phyloP scores from a whole-genome alignment of 108 stramenopile species.

The Parietichytrium sp. region DNA sequence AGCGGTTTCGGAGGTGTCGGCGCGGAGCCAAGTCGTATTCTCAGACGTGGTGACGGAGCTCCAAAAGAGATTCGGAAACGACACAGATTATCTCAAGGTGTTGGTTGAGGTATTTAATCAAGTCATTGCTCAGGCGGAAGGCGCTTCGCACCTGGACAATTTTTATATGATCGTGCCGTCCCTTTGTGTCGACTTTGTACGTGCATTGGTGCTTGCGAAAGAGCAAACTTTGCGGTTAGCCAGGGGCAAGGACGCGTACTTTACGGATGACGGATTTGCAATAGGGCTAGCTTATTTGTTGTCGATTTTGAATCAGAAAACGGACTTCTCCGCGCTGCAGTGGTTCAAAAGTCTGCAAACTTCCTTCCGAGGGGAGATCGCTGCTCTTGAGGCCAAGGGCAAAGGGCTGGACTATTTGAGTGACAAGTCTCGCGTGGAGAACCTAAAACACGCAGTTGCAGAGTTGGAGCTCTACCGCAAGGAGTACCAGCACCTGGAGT shows the following conservation, averaged over 20 bases:
- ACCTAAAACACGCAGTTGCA: too few species aligned
- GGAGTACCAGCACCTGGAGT: too few species aligned
- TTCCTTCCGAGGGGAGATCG: background rate
- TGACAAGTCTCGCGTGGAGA: too few species aligned
- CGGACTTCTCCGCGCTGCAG: background rate
- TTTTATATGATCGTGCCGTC: slow-evolving; percentile 66
- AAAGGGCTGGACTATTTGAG: too few species aligned
- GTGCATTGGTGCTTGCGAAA: slow-evolving; percentile 57
- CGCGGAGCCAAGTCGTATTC: too few species aligned
- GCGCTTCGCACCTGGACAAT: slow-evolving; percentile 51
- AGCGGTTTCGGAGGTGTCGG: too few species aligned
- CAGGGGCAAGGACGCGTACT: slow-evolving; percentile 63
- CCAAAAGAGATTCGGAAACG: slow-evolving; percentile 35
- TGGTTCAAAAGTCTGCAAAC: background rate
- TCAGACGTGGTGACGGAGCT: slow-evolving; percentile 31
- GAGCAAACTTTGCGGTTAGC: slow-evolving; percentile 68
- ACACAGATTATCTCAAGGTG: slow-evolving; percentile 54
- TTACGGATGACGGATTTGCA: slow-evolving; percentile 73
- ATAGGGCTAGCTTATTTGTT: slow-evolving; percentile 67
- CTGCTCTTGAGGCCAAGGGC: too few species aligned
- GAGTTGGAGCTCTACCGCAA: too few species aligned
- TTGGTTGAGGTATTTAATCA: slow-evolving; percentile 61
- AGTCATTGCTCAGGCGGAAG: slow-evolving; percentile 33
- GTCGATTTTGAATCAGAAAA: slow-evolving; percentile 55
- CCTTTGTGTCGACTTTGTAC: slow-evolving; percentile 62